Base-by-base conservation (phyloP, 805 yeast species). In the Suhomyces emberorum region DNA sequence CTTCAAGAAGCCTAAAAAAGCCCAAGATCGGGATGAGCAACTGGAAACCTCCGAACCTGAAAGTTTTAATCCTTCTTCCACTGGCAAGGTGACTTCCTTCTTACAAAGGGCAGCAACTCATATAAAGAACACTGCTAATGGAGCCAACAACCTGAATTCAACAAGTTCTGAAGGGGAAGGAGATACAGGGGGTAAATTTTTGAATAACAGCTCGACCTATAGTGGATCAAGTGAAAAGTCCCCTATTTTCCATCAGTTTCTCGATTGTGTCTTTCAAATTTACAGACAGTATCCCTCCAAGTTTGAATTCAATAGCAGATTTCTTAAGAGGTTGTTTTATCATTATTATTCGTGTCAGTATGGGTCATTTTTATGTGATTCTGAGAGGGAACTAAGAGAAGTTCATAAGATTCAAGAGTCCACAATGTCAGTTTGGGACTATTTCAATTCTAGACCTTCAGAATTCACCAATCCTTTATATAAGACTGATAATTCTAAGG, bases 341-440 rank as follows among this genome's bases (percentile, higher is more conserved):
- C 98, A 93, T 57, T 64, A 84, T 32, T 87, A 88, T 53, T 86
- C 97, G 1, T 88, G 98, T 50, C 98, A 93, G 57, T 93, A 88
- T 59, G 98, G 98, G 3, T 80, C 95, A 1, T 93, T 93, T 50
- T 57, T 93, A 35, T 79, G 76, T 47, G 83, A 93, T 52, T 72
- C 75, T 30, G 96, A 93, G 53, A 57, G 60, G 33, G 95, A 87
- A 41, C 49, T 63, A 6, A 62, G 61, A n/a, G 44, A 51, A 15
- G 42, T 47, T 2, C 59, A 67, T 18, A 55, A 69, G 8, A 58
- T 77, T 2, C 55, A 50, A 6, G 48, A 59, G 3, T 64, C 70
- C 9, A 84, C 96, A 0, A 70, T 85, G 22, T 79, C 91, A 10
- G 96, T 84, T 1, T 89, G 98, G 98, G 95, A 89, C 58, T 89